phyloP scores from a whole-genome alignment of 192 early-diverging fungal genomes.

The Umbelopsis ramanniana region DNA sequence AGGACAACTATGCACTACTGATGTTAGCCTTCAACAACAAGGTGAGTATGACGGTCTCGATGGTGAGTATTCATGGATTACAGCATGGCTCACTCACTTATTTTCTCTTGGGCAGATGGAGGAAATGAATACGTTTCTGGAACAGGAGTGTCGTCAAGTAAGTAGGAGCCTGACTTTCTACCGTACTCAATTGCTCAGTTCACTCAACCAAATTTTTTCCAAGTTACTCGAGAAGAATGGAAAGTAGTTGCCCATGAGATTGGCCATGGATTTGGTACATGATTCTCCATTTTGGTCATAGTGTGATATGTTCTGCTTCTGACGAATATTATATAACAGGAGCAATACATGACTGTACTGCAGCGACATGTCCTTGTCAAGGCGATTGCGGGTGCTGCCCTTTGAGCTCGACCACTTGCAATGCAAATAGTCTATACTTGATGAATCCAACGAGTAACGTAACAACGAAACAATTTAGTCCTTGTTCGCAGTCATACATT shows the following conservation, averaged over 20 bases:
- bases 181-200: background rate
- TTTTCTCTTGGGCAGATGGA: constrained; percentile 32
- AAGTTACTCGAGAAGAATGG: constrained; percentile 77
- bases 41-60: background rate
- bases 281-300: background rate
- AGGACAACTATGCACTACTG: constrained; percentile 62
- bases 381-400: constrained; percentile 69
- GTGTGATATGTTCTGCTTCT: background rate
- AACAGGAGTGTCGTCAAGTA: constrained; percentile 80
- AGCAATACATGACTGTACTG: constrained; percentile 89
- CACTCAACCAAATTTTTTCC: too few relatives aligned
- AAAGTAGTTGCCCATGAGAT: constrained; percentile 96
- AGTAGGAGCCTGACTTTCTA: background rate
- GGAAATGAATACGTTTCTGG: constrained; percentile 71
- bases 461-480: constrained; percentile 66
- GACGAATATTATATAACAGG: constrained; percentile 28
- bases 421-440: constrained; percentile 65
- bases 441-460: constrained; percentile 81
- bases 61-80: too few relatives aligned
- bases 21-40: constrained; percentile 5
- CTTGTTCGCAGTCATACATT: constrained; percentile 64
- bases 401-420: constrained; percentile 66
- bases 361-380: constrained; percentile 62
- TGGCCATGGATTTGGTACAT: constrained; percentile 77
- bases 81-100: background rate